phyloP scores from a whole-genome alignment of 345 rosid species.

The Firmiana major region DNA sequence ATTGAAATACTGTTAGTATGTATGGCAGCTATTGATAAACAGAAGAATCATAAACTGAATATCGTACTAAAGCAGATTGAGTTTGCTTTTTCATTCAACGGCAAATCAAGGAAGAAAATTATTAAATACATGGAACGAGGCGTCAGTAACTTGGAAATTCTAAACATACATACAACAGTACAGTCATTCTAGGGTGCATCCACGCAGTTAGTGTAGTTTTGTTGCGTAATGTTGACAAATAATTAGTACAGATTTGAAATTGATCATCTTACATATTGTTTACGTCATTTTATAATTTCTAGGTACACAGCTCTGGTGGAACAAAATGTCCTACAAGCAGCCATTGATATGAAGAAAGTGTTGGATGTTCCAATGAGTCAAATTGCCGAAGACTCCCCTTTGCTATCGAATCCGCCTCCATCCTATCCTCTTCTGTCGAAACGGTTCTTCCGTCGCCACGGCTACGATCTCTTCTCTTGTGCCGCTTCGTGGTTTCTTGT shows the following conservation, averaged over 20 bases:
- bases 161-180: not conserved
- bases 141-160: not conserved
- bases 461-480: conserved; percentile 60
- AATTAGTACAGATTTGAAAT: not conserved
- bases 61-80: no score
- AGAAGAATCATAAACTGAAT: no score
- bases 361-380: conserved; percentile 44
- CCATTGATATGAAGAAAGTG: conserved; percentile 62
- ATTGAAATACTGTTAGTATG: no score
- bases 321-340: conserved; percentile 58
- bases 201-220: no score
- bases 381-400: conserved; percentile 39
- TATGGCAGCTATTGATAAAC: no score
- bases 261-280: not conserved
- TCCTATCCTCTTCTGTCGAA: conserved; percentile 51
- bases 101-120: not conserved
- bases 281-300: not conserved
- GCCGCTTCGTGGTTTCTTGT: conserved; percentile 61
- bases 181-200: no score
- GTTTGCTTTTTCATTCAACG: no score
- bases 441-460: conserved; percentile 56
- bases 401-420: conserved; percentile 24
- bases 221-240: no score
- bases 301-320: conserved; percentile 81
- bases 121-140: not conserved